phyloP scores from a whole-genome alignment of 1,139 yeast genomes.

The Candida sojae region DNA sequence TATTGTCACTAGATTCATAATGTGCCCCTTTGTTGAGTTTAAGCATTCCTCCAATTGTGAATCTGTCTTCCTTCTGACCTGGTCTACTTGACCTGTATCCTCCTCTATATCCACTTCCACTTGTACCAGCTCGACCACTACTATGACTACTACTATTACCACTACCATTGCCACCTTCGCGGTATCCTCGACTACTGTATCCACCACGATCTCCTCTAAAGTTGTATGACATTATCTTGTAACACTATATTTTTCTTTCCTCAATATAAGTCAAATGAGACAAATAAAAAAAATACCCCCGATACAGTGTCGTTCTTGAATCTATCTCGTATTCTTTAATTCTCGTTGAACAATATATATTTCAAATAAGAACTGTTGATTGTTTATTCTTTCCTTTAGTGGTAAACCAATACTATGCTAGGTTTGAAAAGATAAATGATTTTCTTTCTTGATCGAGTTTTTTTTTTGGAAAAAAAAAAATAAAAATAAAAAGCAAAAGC shows the following conservation, averaged over 20 bases:
- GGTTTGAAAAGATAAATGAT: not conserved
- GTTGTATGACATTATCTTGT: not conserved
- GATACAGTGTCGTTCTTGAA: not conserved
- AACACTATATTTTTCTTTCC: not conserved
- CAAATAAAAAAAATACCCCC: not conserved
- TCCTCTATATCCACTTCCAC: slow-evolving; percentile 14
- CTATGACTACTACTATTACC: slow-evolving; percentile 13
- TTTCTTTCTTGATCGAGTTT: not conserved
- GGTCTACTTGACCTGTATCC: slow-evolving; percentile 7
- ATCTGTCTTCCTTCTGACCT: slow-evolving; percentile 1
- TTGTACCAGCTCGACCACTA: slow-evolving; percentile 7
- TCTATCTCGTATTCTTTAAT: not conserved
- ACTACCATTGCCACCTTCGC: slow-evolving; percentile 7
- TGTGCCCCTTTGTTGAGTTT: slow-evolving; percentile 10
- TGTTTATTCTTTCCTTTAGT: not conserved
- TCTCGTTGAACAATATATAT: not conserved
- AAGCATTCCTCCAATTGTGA: slow-evolving; percentile 7
- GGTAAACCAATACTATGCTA: not conserved
- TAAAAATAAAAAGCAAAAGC: not conserved
- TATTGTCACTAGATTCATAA: slow-evolving; percentile 12
- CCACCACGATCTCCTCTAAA: slow-evolving; percentile 7
- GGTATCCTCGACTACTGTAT: slow-evolving; percentile 14
- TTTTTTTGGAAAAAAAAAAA: not conserved
- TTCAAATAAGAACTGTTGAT: not conserved
- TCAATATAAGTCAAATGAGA: not conserved